phyloP scores from a whole-genome alignment of 805 yeast species.

The Candida jianshihensis region DNA sequence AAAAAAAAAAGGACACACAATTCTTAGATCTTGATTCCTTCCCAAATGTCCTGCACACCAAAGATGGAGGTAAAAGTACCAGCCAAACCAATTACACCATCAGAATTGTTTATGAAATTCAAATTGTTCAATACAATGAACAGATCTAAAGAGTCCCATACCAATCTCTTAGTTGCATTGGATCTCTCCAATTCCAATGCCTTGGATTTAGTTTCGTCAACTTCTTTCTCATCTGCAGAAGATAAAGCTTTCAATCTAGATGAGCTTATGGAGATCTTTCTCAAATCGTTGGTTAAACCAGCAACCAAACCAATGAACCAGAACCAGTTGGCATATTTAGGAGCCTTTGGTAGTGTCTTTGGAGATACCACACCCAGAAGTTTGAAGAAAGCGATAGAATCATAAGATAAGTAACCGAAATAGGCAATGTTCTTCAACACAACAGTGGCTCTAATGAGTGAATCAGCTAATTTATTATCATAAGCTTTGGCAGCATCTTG shows the following conservation, averaged over 20 bases:
- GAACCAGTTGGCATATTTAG: slow-evolving; percentile 56
- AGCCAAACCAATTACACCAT: slow-evolving; percentile 76
- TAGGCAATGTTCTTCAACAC: slow-evolving; percentile 53
- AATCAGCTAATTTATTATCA: slow-evolving; percentile 66
- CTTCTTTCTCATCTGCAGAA: slow-evolving; percentile 31
- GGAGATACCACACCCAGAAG: slow-evolving; percentile 47
- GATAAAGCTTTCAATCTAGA: slow-evolving; percentile 13
- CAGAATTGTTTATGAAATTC: slow-evolving; percentile 53
- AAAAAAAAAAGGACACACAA: too few species aligned
- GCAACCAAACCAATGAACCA: slow-evolving; percentile 72
- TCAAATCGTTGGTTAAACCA: slow-evolving; percentile 51
- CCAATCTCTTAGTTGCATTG: slow-evolving; percentile 51
- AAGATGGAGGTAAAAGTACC: slow-evolving; percentile 77
- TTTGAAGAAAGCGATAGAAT: slow-evolving; percentile 52
- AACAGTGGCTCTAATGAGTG: slow-evolving; percentile 42
- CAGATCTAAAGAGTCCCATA: slow-evolving; percentile 72
- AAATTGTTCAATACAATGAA: slow-evolving; percentile 70
- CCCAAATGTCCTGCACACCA: slow-evolving; percentile 74
- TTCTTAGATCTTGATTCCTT: slow-evolving; percentile 30
- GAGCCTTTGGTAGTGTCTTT: slow-evolving; percentile 40
- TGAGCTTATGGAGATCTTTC: slow-evolving; percentile 42
- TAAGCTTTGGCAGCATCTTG: slow-evolving; percentile 60
- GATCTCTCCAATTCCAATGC: slow-evolving; percentile 37
- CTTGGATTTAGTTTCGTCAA: slow-evolving; percentile 26
- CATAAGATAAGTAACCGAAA: slow-evolving; percentile 56